Base-by-base conservation (phyloP, 73 alveolate species). In the Paramecium tetraurelia region DNA sequence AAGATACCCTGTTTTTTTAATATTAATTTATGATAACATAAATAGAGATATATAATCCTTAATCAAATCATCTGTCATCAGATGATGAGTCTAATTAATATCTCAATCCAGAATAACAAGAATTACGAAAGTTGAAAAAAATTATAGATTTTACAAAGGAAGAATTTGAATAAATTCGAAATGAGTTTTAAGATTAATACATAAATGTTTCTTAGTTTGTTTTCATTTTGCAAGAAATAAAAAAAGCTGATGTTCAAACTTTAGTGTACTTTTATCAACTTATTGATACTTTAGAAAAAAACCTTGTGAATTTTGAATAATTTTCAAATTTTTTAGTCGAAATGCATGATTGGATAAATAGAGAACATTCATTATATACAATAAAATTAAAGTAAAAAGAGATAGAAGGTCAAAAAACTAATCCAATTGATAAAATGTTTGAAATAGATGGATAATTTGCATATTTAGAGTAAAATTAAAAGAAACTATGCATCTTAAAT, bases 321-420 rank as follows among this genome's bases (percentile, higher is more conserved):
- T 75, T 75, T 75, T 75, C 87, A 75, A 75, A 75, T 75, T 75
- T 75, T 75, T 75, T 75, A 20, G 87, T 75, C 16, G 87, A 75
- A 41, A 75, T 75, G 87, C 68, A 75, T 75, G 87, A 75, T 75
- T 75, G 87, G 87, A 38, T 75, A n/a, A 75, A 75, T 75, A 16
- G 46, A 35, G 87, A 75, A n/a, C 59, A 75, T 41, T 38, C 58
- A n/a, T 41, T 41, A 21, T 63, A 63, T 27, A 35, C 38, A 36
- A 38, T 41, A 41, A 75, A 75, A 31, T 75, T 75, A 75, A 75
- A 75, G 38, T 75, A 75, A 75, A 41, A 38, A 36, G 58, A 75
- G 35, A 75, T 38, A 4, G 58, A 35, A 35, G 35, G 38, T 1
- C 20, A 29, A n/a, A 35, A 41, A 14, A 35, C 20, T 18, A 75